Evolutionary conservation across 108 stramenopile species (phyloP).

Genomic region (Pseudonitzschia pungens): DNA sequence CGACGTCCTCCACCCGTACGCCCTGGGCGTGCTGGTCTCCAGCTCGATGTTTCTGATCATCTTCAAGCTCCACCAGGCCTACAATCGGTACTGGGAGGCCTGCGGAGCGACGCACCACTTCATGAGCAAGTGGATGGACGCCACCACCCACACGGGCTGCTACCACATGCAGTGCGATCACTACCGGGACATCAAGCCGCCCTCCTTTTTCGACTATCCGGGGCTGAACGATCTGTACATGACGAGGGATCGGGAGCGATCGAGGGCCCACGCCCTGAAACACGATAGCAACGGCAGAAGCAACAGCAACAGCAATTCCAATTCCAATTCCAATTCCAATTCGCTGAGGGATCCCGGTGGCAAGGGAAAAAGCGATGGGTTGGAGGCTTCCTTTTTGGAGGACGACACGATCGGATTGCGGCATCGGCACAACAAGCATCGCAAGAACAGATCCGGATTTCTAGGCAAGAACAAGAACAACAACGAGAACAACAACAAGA

Average conservation of each 20-base stretch:
- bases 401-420: neutral
- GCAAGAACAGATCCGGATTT: too few species aligned
- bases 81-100: constrained; percentile 76
- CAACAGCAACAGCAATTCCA: neutral
- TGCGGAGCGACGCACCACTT: constrained; percentile 43
- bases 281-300: neutral
- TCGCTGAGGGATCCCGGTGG: neutral
- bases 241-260: constrained; percentile 65
- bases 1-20: constrained; percentile 63
- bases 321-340: too few species aligned
- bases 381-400: neutral
- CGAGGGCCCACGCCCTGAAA: constrained; percentile 8
- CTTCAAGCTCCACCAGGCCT: constrained; percentile 69
- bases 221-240: constrained; percentile 54
- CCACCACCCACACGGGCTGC: constrained; percentile 41
- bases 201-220: constrained; percentile 60
- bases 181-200: constrained; percentile 57
- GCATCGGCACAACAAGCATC: neutral
- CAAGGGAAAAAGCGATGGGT: too few species aligned
- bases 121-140: constrained; percentile 80
- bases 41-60: constrained; percentile 61
- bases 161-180: constrained; percentile 72
- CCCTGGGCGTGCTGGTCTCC: constrained; percentile 60
- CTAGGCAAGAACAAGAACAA: too few species aligned
- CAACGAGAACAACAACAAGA: too few species aligned